Percentiles rank a stretch among this genome's conserved stretches.
phyloP scores from a whole-genome alignment of 208 protist species.

The Herpetomonas samuelpessoai region DNA sequence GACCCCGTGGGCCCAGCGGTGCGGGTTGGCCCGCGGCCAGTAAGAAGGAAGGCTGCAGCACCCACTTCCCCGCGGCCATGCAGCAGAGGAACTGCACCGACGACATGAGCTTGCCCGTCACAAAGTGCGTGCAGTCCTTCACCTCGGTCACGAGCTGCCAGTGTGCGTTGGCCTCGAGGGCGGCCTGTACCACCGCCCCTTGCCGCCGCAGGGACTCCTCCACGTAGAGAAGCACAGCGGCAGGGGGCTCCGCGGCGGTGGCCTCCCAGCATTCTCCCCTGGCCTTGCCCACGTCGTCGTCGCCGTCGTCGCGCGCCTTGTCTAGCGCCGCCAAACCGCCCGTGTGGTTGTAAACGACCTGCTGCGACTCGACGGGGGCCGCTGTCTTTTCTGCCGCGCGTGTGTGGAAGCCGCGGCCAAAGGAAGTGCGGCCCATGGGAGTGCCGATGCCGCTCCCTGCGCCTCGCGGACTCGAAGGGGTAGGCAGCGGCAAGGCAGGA shows the following conservation, averaged over 20 bases:
- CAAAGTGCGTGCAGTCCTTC: conserved; percentile 72
- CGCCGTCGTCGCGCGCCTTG: too few relatives aligned
- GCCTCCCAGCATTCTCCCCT: too few relatives aligned
- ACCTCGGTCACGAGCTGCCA: conserved; percentile 20
- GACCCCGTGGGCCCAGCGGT: neutral
- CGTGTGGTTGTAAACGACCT: conserved; percentile 13
- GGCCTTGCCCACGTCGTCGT: too few relatives aligned
- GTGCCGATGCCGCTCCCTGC: too few relatives aligned
- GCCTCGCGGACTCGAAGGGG: too few relatives aligned
- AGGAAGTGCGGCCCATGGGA: too few relatives aligned
- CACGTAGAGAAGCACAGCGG: neutral
- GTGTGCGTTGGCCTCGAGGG: neutral
- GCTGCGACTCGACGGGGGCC: neutral
- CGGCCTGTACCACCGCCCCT: neutral
- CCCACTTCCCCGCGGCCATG: conserved; percentile 60
- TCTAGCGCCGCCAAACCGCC: too few relatives aligned
- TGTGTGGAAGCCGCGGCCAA: too few relatives aligned
- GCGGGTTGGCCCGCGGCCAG: neutral
- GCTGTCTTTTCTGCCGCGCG: neutral
- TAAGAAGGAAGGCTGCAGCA: conserved; percentile 60
- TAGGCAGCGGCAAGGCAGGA: too few relatives aligned
- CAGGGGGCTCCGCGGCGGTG: too few relatives aligned
- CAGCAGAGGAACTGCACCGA: conserved; percentile 63
- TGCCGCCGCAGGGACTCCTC: neutral
- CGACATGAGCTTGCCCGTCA: conserved; percentile 53